A percentile compares a stretch with the other conserved stretches of the same genome.
Conservation (phyloP, 169 alveolate genomes). For the Besnoitia besnoiti region DNA sequence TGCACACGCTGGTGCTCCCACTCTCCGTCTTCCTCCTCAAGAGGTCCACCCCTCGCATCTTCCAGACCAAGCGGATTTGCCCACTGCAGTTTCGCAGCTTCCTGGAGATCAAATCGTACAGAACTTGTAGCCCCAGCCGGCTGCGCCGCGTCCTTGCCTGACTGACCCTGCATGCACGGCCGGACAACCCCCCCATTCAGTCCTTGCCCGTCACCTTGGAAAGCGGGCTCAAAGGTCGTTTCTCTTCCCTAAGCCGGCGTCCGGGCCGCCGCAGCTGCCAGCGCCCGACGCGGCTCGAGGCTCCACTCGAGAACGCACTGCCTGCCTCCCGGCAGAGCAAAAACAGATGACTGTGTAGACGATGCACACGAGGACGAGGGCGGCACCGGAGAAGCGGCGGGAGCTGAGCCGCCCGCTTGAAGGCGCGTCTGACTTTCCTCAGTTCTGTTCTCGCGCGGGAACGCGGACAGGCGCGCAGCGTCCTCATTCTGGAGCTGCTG, state of each 20-base stretch:
- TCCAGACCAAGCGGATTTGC: conserved; percentile 70
- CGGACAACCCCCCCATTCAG: neutral
- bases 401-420: neutral
- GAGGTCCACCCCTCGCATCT: conserved; percentile 13
- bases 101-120: conserved; percentile 38
- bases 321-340: neutral
- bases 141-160: neutral
- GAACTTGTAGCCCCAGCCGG: neutral
- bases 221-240: neutral
- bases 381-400: neutral
- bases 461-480: no score
- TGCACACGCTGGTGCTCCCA: conserved; percentile 9
- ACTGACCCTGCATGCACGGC: neutral
- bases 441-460: neutral
- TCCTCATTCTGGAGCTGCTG: neutral
- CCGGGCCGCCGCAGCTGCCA: neutral
- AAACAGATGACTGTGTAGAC: neutral
- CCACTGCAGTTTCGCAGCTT: conserved; percentile 70
- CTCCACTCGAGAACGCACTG: conserved; percentile 24
- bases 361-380: neutral
- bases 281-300: neutral
- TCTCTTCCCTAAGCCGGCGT: neutral
- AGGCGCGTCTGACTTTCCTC: neutral
- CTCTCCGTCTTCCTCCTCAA: neutral
- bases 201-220: neutral